Base-by-base conservation (phyloP, 2,329 filamentous ascomycete genomes). In the Sphaerulina musiva region DNA sequence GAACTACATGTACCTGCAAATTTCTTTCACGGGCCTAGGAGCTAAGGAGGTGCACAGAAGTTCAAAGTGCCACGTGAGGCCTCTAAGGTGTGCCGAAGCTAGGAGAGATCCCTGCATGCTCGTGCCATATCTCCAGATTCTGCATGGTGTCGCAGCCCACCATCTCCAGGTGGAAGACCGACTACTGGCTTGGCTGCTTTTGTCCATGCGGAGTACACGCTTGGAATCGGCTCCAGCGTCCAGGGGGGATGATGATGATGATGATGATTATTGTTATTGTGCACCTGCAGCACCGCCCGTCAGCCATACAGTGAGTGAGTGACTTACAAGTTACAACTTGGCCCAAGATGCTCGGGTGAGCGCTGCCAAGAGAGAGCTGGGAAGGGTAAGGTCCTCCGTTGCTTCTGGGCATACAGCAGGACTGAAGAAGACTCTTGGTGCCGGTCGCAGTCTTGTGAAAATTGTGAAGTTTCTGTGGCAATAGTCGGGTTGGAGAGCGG, bases 271-370 rank as follows among this genome's bases (percentile, higher is more conserved):
- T n/a, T n/a, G n/a, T n/a, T n/a, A n/a, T n/a, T n/a, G n/a, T n/a
- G n/a, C n/a, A n/a, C n/a, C n/a, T n/a, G n/a, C n/a, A n/a, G 48
- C 38, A 39, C 48, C 53, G 53, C n/a, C 34, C 12, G 29, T 46
- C 20, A 34, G 23, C 23, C 12, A 8, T n/a, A n/a, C n/a, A n/a
- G n/a, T n/a, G n/a, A n/a, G n/a, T n/a, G n/a, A n/a, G n/a, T n/a
- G n/a, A n/a, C n/a, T n/a, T n/a, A n/a, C n/a, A n/a, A n/a, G n/a
- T n/a, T 36, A 36, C 12, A 36, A 10, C 34, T 2, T 36, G 7
- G 34, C 34, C 12, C 46, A 46, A 9, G 40, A 42, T 17, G 31
- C 50, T 52, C 46, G 34, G 36, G 43, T 23, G 32, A 52, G 26
- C 34, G 43, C n/a, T 41, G 50, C 50, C 50, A 52, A 52, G 50